A percentile compares a stretch with the other conserved stretches of the same genome.
These are phyloP conservation scores for Calonectria leucothoes DNA, from an alignment of 2,329 filamentous ascomycete genomes.

Conservation along the genomic window DNA sequence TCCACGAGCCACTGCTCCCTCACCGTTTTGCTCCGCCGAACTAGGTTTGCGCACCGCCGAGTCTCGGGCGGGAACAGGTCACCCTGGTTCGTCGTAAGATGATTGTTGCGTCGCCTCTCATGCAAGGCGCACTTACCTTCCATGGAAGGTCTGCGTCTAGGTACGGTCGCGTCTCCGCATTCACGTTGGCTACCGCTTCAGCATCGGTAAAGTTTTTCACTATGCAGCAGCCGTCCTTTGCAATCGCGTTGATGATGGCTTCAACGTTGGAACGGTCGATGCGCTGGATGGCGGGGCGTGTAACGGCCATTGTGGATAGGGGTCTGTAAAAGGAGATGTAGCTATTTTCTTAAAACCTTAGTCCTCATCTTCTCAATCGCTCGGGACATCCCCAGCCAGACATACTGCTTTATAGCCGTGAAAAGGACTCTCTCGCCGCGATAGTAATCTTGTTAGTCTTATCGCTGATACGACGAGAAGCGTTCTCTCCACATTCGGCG, in stretches of 20 bases:
- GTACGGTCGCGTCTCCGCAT: slow-evolving; percentile 18
- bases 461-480: background rate
- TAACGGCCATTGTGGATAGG: slow-evolving; percentile 4
- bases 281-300: slow-evolving; percentile 14
- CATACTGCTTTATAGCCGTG: background rate
- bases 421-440: background rate
- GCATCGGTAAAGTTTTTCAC: slow-evolving; percentile 18
- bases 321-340: background rate
- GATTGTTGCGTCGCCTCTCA: background rate
- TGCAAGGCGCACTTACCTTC: background rate
- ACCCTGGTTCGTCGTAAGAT: background rate
- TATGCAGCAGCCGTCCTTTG: slow-evolving; percentile 14
- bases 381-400: background rate
- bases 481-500: slow-evolving; percentile 6
- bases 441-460: background rate
- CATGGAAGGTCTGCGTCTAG: slow-evolving; percentile 19
- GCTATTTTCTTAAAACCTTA: background rate
- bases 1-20: slow-evolving; percentile 17
- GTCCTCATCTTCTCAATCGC: background rate
- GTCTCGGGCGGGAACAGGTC: slow-evolving; percentile 19
- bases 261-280: slow-evolving; percentile 14
- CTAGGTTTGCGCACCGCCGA: slow-evolving; percentile 15
- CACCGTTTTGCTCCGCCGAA: slow-evolving; percentile 12
- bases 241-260: slow-evolving; percentile 13
- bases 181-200: slow-evolving; percentile 8